Evolutionary conservation across 305 asterid genomes (phyloP).

Genomic region (Fraxinus sp.): DNA sequence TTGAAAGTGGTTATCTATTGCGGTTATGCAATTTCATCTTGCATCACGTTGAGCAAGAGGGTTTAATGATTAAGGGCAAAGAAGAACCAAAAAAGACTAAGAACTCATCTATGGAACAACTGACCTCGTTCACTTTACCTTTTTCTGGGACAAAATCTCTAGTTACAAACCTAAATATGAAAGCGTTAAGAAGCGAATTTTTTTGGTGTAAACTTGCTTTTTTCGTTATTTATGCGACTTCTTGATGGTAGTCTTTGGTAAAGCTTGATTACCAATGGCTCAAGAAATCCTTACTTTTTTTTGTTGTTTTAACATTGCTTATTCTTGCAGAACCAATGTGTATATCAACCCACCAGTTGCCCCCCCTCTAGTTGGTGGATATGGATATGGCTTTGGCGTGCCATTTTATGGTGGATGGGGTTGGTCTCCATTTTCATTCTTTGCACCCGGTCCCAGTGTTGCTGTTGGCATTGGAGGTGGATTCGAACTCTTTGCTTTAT

Average conservation of each 20-base stretch:
- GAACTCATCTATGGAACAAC: background rate
- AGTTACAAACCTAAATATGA: background rate
- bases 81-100: background rate
- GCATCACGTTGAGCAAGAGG: background rate
- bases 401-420: slow-evolving; percentile 65
- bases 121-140: background rate
- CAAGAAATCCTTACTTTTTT: background rate
- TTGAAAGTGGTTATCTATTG: background rate
- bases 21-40: background rate
- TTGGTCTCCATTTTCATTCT: slow-evolving; percentile 93
- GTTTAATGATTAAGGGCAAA: background rate
- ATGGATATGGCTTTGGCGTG: slow-evolving; percentile 44
- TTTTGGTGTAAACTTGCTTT: background rate
- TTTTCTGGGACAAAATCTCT: background rate
- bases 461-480: slow-evolving; percentile 85
- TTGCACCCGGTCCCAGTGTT: slow-evolving; percentile 40
- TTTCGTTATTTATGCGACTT: background rate
- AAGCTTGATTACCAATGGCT: background rate
- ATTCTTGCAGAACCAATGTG: slow-evolving; percentile 62
- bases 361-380: slow-evolving; percentile 91
- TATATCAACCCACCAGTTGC: slow-evolving; percentile 78
- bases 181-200: background rate
- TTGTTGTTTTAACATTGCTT: background rate
- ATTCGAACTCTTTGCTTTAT: slow-evolving; percentile 53
- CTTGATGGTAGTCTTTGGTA: background rate